Conservation (phyloP, 78 protist genomes). For the Dictyostelium discoideum region DNA sequence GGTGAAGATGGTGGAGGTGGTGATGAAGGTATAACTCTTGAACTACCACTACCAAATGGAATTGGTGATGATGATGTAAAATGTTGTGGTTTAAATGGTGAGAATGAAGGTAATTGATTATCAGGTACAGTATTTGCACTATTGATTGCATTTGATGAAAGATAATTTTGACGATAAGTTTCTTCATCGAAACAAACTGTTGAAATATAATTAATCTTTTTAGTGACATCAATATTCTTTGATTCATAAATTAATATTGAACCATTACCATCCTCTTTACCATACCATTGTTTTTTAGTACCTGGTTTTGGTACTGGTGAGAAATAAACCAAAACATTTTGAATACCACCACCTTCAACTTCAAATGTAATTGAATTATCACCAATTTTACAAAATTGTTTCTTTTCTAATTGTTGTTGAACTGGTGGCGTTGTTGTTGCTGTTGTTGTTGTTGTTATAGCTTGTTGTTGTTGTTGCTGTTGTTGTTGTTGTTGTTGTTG, state of each 20-base stretch:
- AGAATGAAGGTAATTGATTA: background rate
- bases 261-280: conserved; percentile 80
- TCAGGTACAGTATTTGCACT: background rate
- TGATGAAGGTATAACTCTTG: background rate
- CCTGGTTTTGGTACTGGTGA: conserved; percentile 77
- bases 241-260: conserved; percentile 68
- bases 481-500: background rate
- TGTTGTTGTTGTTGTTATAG: background rate
- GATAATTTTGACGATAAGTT: conserved; percentile 65
- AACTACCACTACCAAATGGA: background rate
- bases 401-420: background rate
- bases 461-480: no score
- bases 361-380: conserved; percentile 78
- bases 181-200: conserved; percentile 70
- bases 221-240: conserved; percentile 75
- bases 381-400: conserved; percentile 47
- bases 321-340: conserved; percentile 60
- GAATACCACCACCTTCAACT: conserved; percentile 78
- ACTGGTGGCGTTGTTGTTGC: no score
- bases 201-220: conserved; percentile 49
- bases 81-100: background rate
- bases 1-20: conserved; percentile 23
- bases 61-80: background rate
- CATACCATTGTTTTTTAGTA: conserved; percentile 72
- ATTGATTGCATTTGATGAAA: background rate